Percentiles rank a stretch among this genome's conserved stretches.
Conservation (phyloP, 352 stramenopile genomes). For the Globisporangium recalcitrans region DNA sequence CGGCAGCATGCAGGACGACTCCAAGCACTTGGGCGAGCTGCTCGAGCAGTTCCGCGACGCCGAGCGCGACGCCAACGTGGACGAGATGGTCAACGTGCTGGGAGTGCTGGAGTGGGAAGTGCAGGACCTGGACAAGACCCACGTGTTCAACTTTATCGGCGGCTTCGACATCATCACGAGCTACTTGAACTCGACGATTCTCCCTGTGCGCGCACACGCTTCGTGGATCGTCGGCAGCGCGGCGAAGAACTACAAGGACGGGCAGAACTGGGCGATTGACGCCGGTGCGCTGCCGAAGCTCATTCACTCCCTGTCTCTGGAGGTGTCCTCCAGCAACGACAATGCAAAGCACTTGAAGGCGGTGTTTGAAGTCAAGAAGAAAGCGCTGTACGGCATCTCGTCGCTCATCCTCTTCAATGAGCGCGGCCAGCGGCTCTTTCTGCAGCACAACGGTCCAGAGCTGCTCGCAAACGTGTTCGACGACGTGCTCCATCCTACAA, state of each 20-base stretch:
- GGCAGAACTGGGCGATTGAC: conserved; percentile 76
- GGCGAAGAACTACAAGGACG: conserved; percentile 82
- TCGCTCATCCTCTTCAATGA: conserved; percentile 64
- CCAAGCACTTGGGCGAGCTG: conserved; percentile 69
- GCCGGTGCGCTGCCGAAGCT: conserved; percentile 66
- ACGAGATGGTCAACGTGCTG: conserved; percentile 49
- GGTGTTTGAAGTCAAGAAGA: conserved; percentile 78
- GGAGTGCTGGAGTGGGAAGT: conserved; percentile 83
- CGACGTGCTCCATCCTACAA: conserved; percentile 26
- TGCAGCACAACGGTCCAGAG: conserved; percentile 35
- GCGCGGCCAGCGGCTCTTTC: conserved; percentile 63
- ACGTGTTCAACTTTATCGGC: conserved; percentile 83
- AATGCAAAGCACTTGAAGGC: conserved; percentile 3
- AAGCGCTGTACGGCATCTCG: conserved; percentile 73
- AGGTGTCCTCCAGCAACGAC: conserved; percentile 12
- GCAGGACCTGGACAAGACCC: conserved; percentile 85
- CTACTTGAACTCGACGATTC: conserved; percentile 66
- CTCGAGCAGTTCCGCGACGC: conserved; percentile 66
- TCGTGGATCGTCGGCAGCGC: conserved; percentile 74
- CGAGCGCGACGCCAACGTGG: conserved; percentile 37
- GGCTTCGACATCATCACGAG: conserved; percentile 69
- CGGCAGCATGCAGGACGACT: conserved; percentile 73
- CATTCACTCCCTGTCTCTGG: conserved; percentile 47
- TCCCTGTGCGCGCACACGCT: conserved; percentile 50
- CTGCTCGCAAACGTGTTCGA: conserved; percentile 40